Evolutionary conservation across 2,329 filamentous ascomycete species (phyloP), one percentile per base, ranked within the genome.

Genomic region (Camillea tinctor): DNA sequence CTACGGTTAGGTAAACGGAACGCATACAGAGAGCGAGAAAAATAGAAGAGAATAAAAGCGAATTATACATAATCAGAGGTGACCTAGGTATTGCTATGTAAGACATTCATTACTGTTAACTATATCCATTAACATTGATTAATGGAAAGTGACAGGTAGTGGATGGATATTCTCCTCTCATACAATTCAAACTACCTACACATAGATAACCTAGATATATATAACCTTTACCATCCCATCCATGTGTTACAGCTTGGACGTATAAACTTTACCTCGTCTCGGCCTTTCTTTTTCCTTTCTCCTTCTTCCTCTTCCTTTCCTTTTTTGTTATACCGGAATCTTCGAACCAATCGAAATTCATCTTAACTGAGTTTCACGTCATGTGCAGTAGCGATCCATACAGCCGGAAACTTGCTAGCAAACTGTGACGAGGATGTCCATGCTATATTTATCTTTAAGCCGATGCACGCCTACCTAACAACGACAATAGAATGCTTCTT

Each of bases 381-480:
- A 44, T 44, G 13, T 44, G 17, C 17, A 44, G 7, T n/a, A 44
- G 36, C 36, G 36, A 5, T n/a, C 36, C 36, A n/a, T 44, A 44
- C 36, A 44, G 36, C 36, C 7, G 36, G 36, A 22, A 21, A 51
- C 49, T 9, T 51, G 22, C 19, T 21, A 6, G 21, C 7, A 19
- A 19, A 19, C 15, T n/a, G 24, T 36, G 51, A 53, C 51, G 30
- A 30, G 11, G 23, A 23, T 21, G 51, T 13, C 51, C 17, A 24
- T 30, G 23, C 5, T n/a, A n/a, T 53, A 15, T 4, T 53, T n/a
- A n/a, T n/a, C 9, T 30, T 3, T n/a, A n/a, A n/a, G 20, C 21
- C 26, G 9, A 13, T 40, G 9, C 17, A 52, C 15, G n/a, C 59
- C 56, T 59, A 63, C 54, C 62, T 58, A 60, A 30, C 26, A 30